Evolutionary conservation across 371 early-diverging fungal genomes (phyloP).

Genomic region (Vittaforma corneae): DNA sequence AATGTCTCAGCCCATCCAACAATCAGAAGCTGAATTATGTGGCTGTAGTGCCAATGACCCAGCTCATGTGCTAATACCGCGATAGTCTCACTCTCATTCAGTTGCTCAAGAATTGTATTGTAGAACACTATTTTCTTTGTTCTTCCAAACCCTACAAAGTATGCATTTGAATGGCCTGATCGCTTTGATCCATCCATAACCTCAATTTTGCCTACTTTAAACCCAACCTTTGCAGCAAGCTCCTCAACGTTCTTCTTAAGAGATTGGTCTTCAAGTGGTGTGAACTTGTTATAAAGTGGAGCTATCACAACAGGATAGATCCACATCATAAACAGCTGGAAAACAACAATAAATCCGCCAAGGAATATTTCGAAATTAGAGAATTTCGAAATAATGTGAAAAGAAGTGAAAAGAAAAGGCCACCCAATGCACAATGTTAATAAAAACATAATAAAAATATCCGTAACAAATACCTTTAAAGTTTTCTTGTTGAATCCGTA

Average conservation of each 20-base stretch:
- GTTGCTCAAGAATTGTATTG: constrained; percentile 80
- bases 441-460: constrained; percentile 58
- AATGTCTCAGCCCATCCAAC: constrained; percentile 43
- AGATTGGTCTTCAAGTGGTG: constrained; percentile 69
- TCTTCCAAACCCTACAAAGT: constrained; percentile 68
- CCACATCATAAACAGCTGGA: constrained; percentile 71
- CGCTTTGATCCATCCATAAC: constrained; percentile 87
- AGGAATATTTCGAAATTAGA: constrained; percentile 23
- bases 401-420: constrained; percentile 61
- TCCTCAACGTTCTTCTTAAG: constrained; percentile 70
- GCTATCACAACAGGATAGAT: constrained; percentile 84
- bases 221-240: constrained; percentile 70
- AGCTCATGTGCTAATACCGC: constrained; percentile 78
- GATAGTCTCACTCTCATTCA: constrained; percentile 67
- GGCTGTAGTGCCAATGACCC: constrained; percentile 84
- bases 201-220: constrained; percentile 81
- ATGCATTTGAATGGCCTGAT: constrained; percentile 84
- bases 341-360: constrained; percentile 58
- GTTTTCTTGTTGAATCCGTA: constrained; percentile 95
- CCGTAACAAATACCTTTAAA: constrained; percentile 66
- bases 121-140: constrained; percentile 88
- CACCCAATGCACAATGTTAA: constrained; percentile 49
- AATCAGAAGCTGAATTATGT: constrained; percentile 66
- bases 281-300: constrained; percentile 88
- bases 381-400: constrained; percentile 26